Evolutionary conservation across 2,329 filamentous ascomycete species (phyloP).

Genomic region (Waltergamsia citrina): DNA sequence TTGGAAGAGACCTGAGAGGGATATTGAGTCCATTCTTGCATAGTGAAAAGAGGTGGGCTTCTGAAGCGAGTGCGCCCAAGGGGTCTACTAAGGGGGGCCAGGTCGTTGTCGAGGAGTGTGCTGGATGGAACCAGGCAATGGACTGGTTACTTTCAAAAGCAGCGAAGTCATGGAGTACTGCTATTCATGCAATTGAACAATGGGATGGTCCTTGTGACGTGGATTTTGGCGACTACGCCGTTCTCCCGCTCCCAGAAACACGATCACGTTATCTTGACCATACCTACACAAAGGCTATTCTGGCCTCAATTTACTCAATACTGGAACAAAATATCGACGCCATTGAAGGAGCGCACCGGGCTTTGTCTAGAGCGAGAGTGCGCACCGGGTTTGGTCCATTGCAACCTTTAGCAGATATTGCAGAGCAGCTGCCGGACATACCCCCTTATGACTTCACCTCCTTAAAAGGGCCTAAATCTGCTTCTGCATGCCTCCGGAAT

Average conservation of each 20-base stretch:
- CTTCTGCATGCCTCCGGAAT: constrained; percentile 20
- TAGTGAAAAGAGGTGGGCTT: constrained; percentile 48
- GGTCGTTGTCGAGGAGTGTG: constrained; percentile 17
- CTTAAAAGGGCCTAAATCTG: constrained; percentile 12
- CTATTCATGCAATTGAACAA: constrained; percentile 53
- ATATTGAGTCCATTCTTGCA: constrained; percentile 68
- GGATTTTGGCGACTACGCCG: constrained; percentile 53
- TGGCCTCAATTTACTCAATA: constrained; percentile 61
- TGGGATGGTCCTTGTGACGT: constrained; percentile 68
- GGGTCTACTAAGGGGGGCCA: constrained; percentile 9
- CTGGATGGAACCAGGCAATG: constrained; percentile 61
- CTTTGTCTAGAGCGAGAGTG: constrained; percentile 43
- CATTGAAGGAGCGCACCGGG: constrained; percentile 48
- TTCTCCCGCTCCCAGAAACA: constrained; percentile 48
- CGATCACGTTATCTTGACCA: constrained; percentile 49
- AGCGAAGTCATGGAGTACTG: constrained; percentile 48
- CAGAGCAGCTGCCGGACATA: constrained; percentile 29
- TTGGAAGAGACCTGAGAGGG: constrained; percentile 57
- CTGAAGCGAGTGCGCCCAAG: neutral
- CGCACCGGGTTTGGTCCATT: constrained; percentile 52
- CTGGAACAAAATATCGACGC: constrained; percentile 48
- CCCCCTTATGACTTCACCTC: constrained; percentile 18
- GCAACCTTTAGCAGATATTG: constrained; percentile 37
- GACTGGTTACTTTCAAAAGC: constrained; percentile 58
- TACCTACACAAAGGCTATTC: constrained; percentile 56